Evolutionary conservation across 768 basidiomycete species (phyloP), one percentile per base, ranked within the genome.

Genomic region (Russula sp.): DNA sequence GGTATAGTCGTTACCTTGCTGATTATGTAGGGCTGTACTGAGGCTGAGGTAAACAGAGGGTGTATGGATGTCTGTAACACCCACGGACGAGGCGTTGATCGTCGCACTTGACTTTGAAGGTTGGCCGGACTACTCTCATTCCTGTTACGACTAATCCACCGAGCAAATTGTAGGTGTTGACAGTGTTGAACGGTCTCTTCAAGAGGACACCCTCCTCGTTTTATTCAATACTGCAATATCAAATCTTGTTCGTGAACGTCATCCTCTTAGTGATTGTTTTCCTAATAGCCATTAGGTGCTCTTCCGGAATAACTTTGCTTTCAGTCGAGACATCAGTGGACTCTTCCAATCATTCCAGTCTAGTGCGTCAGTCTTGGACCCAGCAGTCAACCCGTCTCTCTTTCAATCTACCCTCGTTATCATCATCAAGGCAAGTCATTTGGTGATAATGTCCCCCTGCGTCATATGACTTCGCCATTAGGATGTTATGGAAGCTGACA

Each of bases 41-140:
- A 27, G 7, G 7, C 20, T 58, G 14, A 50, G 0, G 16, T 55
- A 37, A 44, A 31, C 67, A 69, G 82, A 84, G 73, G 84, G 84
- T 6, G 82, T 86, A 1, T 86, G 84, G 85, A 80, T 86, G 78
- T 85, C 84, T 0, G 82, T 83, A 6, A 84, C 85, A 2, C 85
- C 85, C 0, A 85, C 84, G 0, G 74, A 79, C 51, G 79, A 83
- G 27, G 71, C 71, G 0, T 67, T 87, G 11, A 73, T 87, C 8
- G 84, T 86, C 1, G 79, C 85, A 2, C 76, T 86, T 4, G 85
- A 86, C 65, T 87, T 86, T 35, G 85, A 86, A 78, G 85, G 85
- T 78, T 18, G 55, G 14, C 5, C 55, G 10, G 8, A 7, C 45
- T 4, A 7, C 35, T 8, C 27, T 27, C 27, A 27, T 27, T 27